Evolutionary conservation across 495 filamentous ascomycete species (phyloP).

Genomic region (Extremus antarcticus): DNA sequence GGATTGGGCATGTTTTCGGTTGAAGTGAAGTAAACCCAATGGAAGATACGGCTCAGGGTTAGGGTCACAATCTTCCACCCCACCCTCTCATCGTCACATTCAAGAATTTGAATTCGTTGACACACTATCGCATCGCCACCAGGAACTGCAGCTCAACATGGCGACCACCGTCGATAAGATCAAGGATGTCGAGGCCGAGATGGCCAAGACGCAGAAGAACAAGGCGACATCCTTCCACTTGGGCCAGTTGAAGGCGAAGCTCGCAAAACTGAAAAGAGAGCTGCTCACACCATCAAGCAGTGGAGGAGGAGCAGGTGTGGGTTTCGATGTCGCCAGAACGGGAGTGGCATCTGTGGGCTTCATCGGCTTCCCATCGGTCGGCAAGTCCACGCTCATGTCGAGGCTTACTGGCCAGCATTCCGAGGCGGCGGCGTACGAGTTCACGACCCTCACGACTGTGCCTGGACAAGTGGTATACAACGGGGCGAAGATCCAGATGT

Average conservation of each 20-base stretch:
- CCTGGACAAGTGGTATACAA: constrained; percentile 95
- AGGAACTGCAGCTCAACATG: constrained; percentile 48
- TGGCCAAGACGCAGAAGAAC: constrained; percentile 96
- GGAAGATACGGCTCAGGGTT: too few relatives aligned
- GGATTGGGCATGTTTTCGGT: too few relatives aligned
- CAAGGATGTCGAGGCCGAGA: constrained; percentile 95
- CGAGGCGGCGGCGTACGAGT: constrained; percentile 94
- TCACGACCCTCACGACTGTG: constrained; percentile 94
- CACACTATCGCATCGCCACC: background rate
- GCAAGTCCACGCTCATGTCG: constrained; percentile 96
- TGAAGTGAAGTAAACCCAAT: too few relatives aligned
- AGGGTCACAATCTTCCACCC: too few relatives aligned
- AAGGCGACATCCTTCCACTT: constrained; percentile 86
- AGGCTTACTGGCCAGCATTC: constrained; percentile 91
- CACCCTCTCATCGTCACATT: too few relatives aligned
- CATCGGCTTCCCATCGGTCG: constrained; percentile 85
- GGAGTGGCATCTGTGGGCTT: constrained; percentile 83
- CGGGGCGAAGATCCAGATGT: constrained; percentile 95
- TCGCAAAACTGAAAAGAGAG: constrained; percentile 94
- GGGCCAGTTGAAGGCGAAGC: constrained; percentile 93
- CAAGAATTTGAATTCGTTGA: too few relatives aligned
- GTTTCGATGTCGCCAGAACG: constrained; percentile 96
- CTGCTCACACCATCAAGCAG: constrained; percentile 74
- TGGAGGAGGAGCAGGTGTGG: constrained; percentile 64
- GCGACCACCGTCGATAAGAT: constrained; percentile 98